Conservation (phyloP, 1,284 basidiomycete genomes). For the Cryptococcus hybrid region DNA sequence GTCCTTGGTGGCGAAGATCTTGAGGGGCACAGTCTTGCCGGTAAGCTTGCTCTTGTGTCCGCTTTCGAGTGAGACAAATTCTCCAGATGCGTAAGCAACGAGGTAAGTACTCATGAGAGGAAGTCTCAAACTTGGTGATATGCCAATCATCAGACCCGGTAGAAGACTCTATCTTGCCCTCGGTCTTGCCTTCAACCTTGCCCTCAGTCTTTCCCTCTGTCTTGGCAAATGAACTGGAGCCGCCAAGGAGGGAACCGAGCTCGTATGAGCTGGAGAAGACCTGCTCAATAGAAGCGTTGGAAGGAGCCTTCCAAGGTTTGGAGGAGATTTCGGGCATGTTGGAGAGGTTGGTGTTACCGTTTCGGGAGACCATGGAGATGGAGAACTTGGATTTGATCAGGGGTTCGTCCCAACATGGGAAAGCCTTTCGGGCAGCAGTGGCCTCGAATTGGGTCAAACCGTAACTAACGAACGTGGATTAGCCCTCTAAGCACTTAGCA, state of each 20-base stretch:
- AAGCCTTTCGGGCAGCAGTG: slow-evolving; percentile 76
- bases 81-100: slow-evolving; percentile 86
- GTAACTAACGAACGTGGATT: slow-evolving; percentile 52
- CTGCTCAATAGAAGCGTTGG: slow-evolving; percentile 32
- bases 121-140: slow-evolving; percentile 72
- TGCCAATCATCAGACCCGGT: slow-evolving; percentile 59
- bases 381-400: slow-evolving; percentile 82
- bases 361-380: slow-evolving; percentile 78
- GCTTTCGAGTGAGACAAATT: slow-evolving; percentile 70
- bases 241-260: slow-evolving; percentile 45
- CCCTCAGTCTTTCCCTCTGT: slow-evolving; percentile 28
- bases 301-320: slow-evolving; percentile 45
- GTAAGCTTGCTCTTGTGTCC: slow-evolving; percentile 79
- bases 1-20: slow-evolving; percentile 87
- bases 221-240: slow-evolving; percentile 30
- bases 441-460: slow-evolving; percentile 80
- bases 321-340: slow-evolving; percentile 79
- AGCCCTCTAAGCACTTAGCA: neutral
- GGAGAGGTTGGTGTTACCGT: slow-evolving; percentile 62
- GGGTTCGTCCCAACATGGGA: slow-evolving; percentile 90
- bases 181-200: slow-evolving; percentile 43
- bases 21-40: slow-evolving; percentile 75
- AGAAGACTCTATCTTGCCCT: slow-evolving; percentile 46
- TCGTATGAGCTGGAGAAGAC: slow-evolving; percentile 42
- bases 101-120: slow-evolving; percentile 88